A percentile compares a stretch with the other conserved stretches of the same genome.
Conservation (phyloP, 108 stramenopile genomes). For the Skeletonema tropicum region DNA sequence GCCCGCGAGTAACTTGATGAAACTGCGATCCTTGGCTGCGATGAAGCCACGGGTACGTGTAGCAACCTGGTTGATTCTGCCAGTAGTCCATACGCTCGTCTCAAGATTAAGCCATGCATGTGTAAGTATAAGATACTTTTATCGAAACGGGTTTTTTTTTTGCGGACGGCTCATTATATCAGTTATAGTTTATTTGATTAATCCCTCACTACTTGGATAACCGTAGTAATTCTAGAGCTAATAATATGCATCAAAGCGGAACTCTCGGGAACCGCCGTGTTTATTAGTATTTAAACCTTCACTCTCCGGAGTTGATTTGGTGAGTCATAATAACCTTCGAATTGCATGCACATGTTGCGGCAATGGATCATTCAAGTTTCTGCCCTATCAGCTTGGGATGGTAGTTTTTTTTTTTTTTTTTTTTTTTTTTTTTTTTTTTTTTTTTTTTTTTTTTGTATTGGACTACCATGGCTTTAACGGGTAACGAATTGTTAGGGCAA, state of each 20-base stretch:
- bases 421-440: no score
- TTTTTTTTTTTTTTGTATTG: no score
- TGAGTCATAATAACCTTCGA: constrained; percentile 96
- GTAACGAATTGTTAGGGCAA: constrained; percentile 97
- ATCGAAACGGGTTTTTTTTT: no score
- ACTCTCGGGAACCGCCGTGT: constrained; percentile 86
- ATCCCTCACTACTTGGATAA: constrained; percentile 98
- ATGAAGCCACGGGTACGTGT: constrained; percentile 30
- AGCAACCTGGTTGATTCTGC: constrained; percentile 99
- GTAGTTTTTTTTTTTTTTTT: no score
- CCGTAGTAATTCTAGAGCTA: constrained; percentile 99
- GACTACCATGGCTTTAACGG: constrained; percentile 96
- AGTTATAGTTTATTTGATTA: constrained; percentile 99
- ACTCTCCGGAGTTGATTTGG: constrained; percentile 87
- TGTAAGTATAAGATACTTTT: constrained; percentile 91
- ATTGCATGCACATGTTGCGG: constrained; percentile 78
- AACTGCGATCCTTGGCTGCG: neutral
- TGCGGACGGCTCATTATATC: constrained; percentile 99
- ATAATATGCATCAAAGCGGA: constrained; percentile 93
- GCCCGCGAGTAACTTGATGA: neutral
- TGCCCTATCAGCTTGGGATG: constrained; percentile 98
- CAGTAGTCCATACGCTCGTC: constrained; percentile 99
- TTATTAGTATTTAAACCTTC: constrained; percentile 98
- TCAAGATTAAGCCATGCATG: constrained; percentile 99
- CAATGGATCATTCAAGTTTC: constrained; percentile 96